These are phyloP conservation scores for Gymnopus androsaceus DNA, from an alignment of 1,284 basidiomycete species.

Conservation along the genomic window DNA sequence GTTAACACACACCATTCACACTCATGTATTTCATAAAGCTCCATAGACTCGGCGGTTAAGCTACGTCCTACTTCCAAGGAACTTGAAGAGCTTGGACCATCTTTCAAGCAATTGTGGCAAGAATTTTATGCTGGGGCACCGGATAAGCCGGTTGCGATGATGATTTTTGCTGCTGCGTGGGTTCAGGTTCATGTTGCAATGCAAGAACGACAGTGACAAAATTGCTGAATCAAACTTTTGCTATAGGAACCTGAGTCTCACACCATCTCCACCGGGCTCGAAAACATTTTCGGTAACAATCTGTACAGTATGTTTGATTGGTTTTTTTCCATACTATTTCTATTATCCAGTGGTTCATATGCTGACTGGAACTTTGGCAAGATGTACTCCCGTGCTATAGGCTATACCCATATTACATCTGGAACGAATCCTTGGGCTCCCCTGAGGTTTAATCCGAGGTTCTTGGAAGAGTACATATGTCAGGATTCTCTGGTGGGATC, in stretches of 20 bases:
- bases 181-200: background rate
- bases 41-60: conserved; percentile 49
- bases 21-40: conserved; percentile 33
- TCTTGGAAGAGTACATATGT: conserved; percentile 23
- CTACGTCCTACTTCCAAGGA: conserved; percentile 45
- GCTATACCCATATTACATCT: conserved; percentile 40
- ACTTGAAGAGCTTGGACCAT: conserved; percentile 45
- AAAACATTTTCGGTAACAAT: conserved; percentile 33
- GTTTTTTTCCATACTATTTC: too few relatives aligned
- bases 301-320: conserved; percentile 25
- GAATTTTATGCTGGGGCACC: conserved; percentile 43
- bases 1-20: background rate
- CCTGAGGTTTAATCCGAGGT: conserved; percentile 33
- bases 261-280: conserved; percentile 25
- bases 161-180: conserved; percentile 31
- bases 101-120: conserved; percentile 46
- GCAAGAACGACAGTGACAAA: too few relatives aligned
- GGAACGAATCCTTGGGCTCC: conserved; percentile 30
- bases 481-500: background rate
- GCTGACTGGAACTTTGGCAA: background rate
- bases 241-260: background rate
- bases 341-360: too few relatives aligned
- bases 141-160: conserved; percentile 47
- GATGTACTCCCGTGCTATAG: conserved; percentile 36
- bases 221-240: background rate